Conservation (phyloP, 495 filamentous ascomycete genomes). For the Neurospora tetraspora region DNA sequence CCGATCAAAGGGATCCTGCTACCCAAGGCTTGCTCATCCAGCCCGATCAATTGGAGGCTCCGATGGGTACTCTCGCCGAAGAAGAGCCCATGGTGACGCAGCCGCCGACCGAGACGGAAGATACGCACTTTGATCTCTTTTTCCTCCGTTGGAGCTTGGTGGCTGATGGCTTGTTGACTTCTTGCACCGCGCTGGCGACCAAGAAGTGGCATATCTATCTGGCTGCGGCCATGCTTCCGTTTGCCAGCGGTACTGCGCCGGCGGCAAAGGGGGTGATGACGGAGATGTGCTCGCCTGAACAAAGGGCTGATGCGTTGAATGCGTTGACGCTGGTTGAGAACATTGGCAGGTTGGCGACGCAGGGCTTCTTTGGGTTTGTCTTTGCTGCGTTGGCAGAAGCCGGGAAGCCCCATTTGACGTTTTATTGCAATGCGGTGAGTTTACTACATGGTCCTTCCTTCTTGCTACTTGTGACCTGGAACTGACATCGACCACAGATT, state of each 20-base stretch:
- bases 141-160: constrained; percentile 44
- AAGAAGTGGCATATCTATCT: constrained; percentile 47
- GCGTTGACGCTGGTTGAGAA: constrained; percentile 48
- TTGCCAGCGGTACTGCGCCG: constrained; percentile 45
- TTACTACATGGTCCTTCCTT: background rate
- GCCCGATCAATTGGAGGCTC: constrained; percentile 29
- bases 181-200: constrained; percentile 38
- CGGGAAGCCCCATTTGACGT: constrained; percentile 40
- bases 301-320: constrained; percentile 44
- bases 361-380: constrained; percentile 43
- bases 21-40: constrained; percentile 5
- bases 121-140: constrained; percentile 42
- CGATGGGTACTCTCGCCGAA: constrained; percentile 29
- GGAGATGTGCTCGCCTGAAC: constrained; percentile 37
- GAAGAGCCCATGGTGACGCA: constrained; percentile 29
- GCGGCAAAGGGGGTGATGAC: constrained; percentile 50
- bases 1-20: constrained; percentile 5
- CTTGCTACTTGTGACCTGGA: background rate
- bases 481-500: constrained; percentile 14
- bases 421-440: constrained; percentile 44
- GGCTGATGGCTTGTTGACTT: constrained; percentile 41
- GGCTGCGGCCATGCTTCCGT: constrained; percentile 38
- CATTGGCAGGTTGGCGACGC: constrained; percentile 39
- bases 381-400: constrained; percentile 40
- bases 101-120: constrained; percentile 22